Evolutionary conservation across 306 rosid species (phyloP), one percentile per base, ranked within the genome.

Genomic region (Coriaria nepalensis): DNA sequence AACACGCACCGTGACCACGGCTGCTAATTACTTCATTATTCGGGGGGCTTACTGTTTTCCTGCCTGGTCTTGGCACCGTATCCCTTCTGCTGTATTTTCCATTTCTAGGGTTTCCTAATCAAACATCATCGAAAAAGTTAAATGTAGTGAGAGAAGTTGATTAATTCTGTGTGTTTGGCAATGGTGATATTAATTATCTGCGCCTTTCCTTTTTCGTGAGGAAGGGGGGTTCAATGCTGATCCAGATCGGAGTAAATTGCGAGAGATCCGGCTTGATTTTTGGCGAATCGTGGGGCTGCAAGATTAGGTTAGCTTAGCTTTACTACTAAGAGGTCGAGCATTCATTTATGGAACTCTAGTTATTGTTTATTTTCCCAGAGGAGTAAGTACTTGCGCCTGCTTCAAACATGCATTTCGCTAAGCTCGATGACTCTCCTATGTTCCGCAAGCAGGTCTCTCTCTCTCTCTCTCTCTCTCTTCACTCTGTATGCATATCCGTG

Each of bases 401-500:
- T 49, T 20, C n/a, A 8, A 70, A 85, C 63, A 92, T 92, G 98
- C 98, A 73, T 71, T 92, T 85, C 71, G 73, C 96, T 1, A 92
- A 92, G 94, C 94, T 92, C 57, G 98, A 92, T 55, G 98, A 92
- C 61, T 92, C 98, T 67, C 98, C 98, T 42, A 92, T 92, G 98
- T 92, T 92, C 78, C 98, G 98, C 66, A 92, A 92, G 81, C 98
- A 92, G 98, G 98, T 90, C 44, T 51, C 48, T 58, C 48, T 56
- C 37, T 33, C 44, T 51, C 48, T 58, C 48, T 56, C 37, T 33
- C 39, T 44, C 42, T 39, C 40, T 49, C 13, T 13, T 2, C 5
- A 11, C 53, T 6, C 8, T 54, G 41, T 50, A n/a, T 38, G 47
- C 33, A 9, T 33, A 33, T n/a, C n/a, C n/a, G n/a, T n/a, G n/a